Evolutionary conservation across 805 yeast species (phyloP).

Genomic region (Debaryomyces castellii): DNA sequence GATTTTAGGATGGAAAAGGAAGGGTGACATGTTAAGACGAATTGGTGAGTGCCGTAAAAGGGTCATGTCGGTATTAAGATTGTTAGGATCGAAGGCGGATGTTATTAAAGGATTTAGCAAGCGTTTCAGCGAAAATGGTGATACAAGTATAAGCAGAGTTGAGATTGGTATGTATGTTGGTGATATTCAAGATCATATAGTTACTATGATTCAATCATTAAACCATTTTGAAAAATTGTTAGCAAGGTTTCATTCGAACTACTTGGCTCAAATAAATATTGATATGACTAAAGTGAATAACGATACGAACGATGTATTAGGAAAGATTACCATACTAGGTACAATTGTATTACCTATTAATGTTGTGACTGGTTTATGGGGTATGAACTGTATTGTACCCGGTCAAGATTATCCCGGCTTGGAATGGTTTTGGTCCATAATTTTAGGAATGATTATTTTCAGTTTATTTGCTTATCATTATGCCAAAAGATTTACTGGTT

Average conservation of each 20-base stretch:
- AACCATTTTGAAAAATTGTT: slow-evolving; percentile 93
- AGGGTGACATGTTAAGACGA: slow-evolving; percentile 92
- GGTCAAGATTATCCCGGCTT: slow-evolving; percentile 63
- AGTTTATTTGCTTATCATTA: slow-evolving; percentile 39
- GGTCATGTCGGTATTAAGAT: slow-evolving; percentile 84
- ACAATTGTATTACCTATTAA: slow-evolving; percentile 94
- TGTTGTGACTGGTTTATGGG: slow-evolving; percentile 96
- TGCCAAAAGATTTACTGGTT: slow-evolving; percentile 40
- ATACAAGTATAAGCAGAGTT: slow-evolving; percentile 29
- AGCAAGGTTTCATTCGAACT: slow-evolving; percentile 94
- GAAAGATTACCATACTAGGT: slow-evolving; percentile 90
- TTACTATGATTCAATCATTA: slow-evolving; percentile 93
- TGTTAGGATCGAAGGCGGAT: slow-evolving; percentile 91
- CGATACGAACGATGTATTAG: slow-evolving; percentile 94
- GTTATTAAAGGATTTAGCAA: slow-evolving; percentile 96
- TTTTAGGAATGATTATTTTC: slow-evolving; percentile 33
- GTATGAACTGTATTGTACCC: slow-evolving; percentile 96
- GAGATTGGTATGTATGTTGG: slow-evolving; percentile 95
- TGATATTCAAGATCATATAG: slow-evolving; percentile 96
- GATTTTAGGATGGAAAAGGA: slow-evolving; percentile 69
- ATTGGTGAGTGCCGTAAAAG: slow-evolving; percentile 95
- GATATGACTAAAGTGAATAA: slow-evolving; percentile 97
- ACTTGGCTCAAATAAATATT: slow-evolving; percentile 92
- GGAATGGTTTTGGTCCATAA: slow-evolving; percentile 42
- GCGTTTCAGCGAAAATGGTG: slow-evolving; percentile 52